Base-by-base conservation (phyloP, 73 alveolate species). In the Stentor coeruleus region DNA sequence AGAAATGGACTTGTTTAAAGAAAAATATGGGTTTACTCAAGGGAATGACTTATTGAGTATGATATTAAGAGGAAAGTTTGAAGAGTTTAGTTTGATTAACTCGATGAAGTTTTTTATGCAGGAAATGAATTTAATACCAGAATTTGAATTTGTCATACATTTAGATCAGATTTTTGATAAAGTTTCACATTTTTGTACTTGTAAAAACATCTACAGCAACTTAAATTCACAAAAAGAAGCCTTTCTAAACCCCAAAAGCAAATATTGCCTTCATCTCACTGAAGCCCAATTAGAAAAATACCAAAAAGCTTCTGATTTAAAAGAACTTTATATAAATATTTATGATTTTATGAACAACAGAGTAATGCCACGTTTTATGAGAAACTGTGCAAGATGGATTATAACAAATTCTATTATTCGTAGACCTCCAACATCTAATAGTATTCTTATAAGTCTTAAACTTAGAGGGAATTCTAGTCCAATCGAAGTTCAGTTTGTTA, bases 391-490 rank as follows among this genome's bases (percentile, higher is more conserved):
- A 26, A 66, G 79, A 33, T 66, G 79, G 41, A 66, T 66, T 33
- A 66, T 31, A 26, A 20, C 20, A 26, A 1, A 66, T 66, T 66
- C 41, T 37, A 2, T 37, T 28, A 20, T 20, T 0, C n/a, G 39
- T 28, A 66, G 2, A 15, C 36, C 42, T 66, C n/a, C 41, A 26
- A 20, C 36, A 26, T 26, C 40, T 2, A 15, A 15, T 31, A 40
- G n/a, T 20, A 33, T 66, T 14, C n/a, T 20, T 26, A 0, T 66
- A 66, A 66, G n/a, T 2, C 14, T 66, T 20, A 33, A 26, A 2
- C 2, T 20, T 14, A 66, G 14, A 26, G 79, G 79, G n/a, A 20
- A 66, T 14, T 20, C 79, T 2, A 66, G 79, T 66, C 79, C 79
- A 28, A 20, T 66, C 49, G 49, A 66, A 33, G 79, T 66, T 20